Evolutionary conservation across 2,329 filamentous ascomycete genomes (phyloP).

Genomic region (Cytospora schulzeri): DNA sequence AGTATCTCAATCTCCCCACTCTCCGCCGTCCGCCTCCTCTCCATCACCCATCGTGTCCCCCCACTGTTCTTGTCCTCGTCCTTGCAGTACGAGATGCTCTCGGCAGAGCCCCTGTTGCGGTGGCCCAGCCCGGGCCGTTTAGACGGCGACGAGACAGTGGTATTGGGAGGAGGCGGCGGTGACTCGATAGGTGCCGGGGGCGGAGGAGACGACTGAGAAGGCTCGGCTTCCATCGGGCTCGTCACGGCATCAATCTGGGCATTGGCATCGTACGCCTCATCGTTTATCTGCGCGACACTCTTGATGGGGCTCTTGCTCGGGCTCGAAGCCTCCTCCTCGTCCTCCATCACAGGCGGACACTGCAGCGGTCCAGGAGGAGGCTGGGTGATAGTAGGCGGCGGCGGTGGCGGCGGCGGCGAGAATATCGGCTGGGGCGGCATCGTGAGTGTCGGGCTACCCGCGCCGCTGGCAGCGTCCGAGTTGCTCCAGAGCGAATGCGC

Average conservation of each 20-base stretch:
- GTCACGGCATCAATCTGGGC: conserved; percentile 32
- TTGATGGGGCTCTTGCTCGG: conserved; percentile 30
- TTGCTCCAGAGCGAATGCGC: conserved; percentile 51
- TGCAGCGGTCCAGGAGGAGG: conserved; percentile 31
- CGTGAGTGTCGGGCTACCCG: conserved; percentile 55
- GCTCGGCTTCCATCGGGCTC: conserved; percentile 24
- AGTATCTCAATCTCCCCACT: conserved; percentile 67
- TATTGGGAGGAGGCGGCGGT: conserved; percentile 3
- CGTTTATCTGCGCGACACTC: neutral
- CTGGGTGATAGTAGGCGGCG: conserved; percentile 14
- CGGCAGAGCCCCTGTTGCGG: conserved; percentile 58
- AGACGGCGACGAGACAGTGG: conserved; percentile 27
- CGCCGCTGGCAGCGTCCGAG: conserved; percentile 49
- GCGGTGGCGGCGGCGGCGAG: conserved; percentile 32
- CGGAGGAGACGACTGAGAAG: neutral
- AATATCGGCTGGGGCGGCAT: conserved; percentile 36
- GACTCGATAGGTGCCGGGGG: conserved; percentile 5
- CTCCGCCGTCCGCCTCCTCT: conserved; percentile 67
- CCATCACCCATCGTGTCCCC: conserved; percentile 68
- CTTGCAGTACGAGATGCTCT: conserved; percentile 70
- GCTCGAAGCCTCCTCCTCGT: conserved; percentile 38
- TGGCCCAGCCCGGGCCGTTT: conserved; percentile 46
- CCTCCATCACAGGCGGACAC: conserved; percentile 46
- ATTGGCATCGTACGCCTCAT: conserved; percentile 10
- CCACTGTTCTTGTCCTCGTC: conserved; percentile 56